Percentiles rank a stretch among this genome's conserved stretches.
These are phyloP conservation scores for Circinella umbellata DNA, from an alignment of 371 early-diverging fungal genomes.

Conservation along the genomic window DNA sequence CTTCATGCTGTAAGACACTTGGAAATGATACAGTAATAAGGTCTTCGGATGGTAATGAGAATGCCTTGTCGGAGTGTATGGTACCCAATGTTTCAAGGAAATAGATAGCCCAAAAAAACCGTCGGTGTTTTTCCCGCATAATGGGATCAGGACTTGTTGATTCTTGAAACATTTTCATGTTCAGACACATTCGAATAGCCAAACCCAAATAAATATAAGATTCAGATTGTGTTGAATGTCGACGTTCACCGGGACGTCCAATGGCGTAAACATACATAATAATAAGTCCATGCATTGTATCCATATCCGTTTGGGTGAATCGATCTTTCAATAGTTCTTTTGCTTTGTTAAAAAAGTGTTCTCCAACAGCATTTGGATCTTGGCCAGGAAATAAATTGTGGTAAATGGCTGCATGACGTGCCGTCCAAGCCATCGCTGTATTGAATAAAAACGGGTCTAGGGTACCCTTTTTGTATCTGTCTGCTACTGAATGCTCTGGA, in stretches of 20 bases:
- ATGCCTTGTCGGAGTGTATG: constrained; percentile 30
- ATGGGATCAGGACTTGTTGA: constrained; percentile 13
- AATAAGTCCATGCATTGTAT: constrained; percentile 48
- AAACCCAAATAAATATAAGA: constrained; percentile 54
- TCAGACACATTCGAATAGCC: constrained; percentile 53
- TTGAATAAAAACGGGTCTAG: constrained; percentile 38
- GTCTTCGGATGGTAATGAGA: constrained; percentile 28
- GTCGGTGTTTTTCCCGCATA: constrained; percentile 31
- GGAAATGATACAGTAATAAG: constrained; percentile 22
- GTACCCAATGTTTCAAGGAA: constrained; percentile 44
- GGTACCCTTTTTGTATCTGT: constrained; percentile 13
- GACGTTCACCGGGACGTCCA: constrained; percentile 30
- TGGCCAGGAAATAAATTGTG: constrained; percentile 48
- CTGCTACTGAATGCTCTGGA: constrained; percentile 18
- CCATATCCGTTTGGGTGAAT: constrained; percentile 34
- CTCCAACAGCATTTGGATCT: constrained; percentile 51
- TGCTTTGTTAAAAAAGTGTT: constrained; percentile 43
- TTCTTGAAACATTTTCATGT: constrained; percentile 33
- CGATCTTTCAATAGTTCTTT: constrained; percentile 38
- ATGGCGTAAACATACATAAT: constrained; percentile 56
- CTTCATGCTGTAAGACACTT: constrained; percentile 26
- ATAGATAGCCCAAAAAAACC: constrained; percentile 43
- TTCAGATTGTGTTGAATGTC: constrained; percentile 36
- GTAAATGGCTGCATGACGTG: constrained; percentile 52
- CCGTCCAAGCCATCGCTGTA: constrained; percentile 50